Percentiles rank a stretch among this genome's conserved stretches.
These are phyloP conservation scores for Karstenula rhodostoma DNA, from an alignment of 2,329 filamentous ascomycete genomes.

Conservation along the genomic window DNA sequence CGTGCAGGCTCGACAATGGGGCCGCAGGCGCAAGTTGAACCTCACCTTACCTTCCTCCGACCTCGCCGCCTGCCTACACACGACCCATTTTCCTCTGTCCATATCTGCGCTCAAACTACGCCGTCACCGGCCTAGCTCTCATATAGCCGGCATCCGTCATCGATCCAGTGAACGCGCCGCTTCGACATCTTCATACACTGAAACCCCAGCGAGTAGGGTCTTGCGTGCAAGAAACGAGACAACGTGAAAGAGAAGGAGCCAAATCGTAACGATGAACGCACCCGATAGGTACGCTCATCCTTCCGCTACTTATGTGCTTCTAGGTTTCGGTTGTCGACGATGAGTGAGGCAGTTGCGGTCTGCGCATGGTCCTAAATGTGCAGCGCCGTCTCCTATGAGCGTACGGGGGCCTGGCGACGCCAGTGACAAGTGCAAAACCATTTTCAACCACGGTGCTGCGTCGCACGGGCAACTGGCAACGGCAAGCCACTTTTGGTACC, in stretches of 20 bases:
- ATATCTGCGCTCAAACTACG: not conserved
- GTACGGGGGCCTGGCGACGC: not conserved
- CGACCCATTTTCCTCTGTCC: not conserved
- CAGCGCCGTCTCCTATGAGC: not conserved
- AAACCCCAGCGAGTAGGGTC: not conserved
- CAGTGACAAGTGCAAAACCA: not conserved
- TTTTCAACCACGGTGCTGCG: not conserved
- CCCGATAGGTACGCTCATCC: constrained; percentile 44
- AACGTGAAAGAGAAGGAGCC: constrained; percentile 1
- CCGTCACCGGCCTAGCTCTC: not conserved
- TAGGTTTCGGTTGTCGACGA: constrained; percentile 9
- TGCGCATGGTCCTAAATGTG: constrained; percentile 12
- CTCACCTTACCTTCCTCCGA: not conserved
- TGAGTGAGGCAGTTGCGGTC: constrained; percentile 17
- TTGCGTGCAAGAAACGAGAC: not conserved
- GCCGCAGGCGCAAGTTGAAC: not conserved
- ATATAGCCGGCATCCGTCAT: not conserved
- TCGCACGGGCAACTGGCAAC: constrained; percentile 10
- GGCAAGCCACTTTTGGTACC: not conserved
- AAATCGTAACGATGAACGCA: constrained; percentile 45
- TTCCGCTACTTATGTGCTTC: constrained; percentile 7
- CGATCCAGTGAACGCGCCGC: not conserved
- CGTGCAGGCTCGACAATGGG: constrained; percentile 2
- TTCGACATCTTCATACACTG: not conserved
- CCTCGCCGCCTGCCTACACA: not conserved